phyloP scores from a whole-genome alignment of 1,139 yeast genomes.

The Geotrichum restrictum region DNA sequence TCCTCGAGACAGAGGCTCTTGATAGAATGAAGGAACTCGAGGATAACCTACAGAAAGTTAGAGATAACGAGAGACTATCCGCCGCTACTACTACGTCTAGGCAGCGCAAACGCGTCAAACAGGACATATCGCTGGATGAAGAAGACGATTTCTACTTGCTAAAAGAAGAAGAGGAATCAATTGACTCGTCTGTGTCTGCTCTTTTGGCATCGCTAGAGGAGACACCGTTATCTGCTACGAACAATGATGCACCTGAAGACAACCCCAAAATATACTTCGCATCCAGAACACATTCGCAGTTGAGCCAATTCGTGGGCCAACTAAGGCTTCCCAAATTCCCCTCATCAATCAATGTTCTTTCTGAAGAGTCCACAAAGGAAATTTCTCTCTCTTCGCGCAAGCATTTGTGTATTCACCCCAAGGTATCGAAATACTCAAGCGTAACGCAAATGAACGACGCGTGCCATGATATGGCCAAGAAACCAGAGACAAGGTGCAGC shows the following conservation, averaged over 20 bases:
- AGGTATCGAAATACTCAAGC: constrained; percentile 50
- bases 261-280: constrained; percentile 55
- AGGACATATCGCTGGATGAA: constrained; percentile 10
- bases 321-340: constrained; percentile 60
- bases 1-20: constrained; percentile 34
- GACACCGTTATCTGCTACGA: not conserved
- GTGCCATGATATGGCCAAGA: constrained; percentile 67
- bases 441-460: constrained; percentile 70
- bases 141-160: constrained; percentile 15
- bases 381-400: constrained; percentile 62
- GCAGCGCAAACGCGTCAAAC: constrained; percentile 2
- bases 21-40: constrained; percentile 42
- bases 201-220: constrained; percentile 17
- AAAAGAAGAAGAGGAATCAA: constrained; percentile 19
- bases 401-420: constrained; percentile 74
- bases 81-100: constrained; percentile 18
- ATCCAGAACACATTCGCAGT: constrained; percentile 89
- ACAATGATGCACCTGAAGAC: constrained; percentile 13
- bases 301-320: constrained; percentile 77
- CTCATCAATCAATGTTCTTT: constrained; percentile 46
- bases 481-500: constrained; percentile 45
- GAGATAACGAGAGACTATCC: constrained; percentile 26
- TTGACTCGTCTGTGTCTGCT: constrained; percentile 15
- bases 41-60: constrained; percentile 36
- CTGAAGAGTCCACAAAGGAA: constrained; percentile 29